Percentiles rank a stretch among this genome's conserved stretches.
Conservation (phyloP, 495 filamentous ascomycete species). For the Tuber aestivum region DNA sequence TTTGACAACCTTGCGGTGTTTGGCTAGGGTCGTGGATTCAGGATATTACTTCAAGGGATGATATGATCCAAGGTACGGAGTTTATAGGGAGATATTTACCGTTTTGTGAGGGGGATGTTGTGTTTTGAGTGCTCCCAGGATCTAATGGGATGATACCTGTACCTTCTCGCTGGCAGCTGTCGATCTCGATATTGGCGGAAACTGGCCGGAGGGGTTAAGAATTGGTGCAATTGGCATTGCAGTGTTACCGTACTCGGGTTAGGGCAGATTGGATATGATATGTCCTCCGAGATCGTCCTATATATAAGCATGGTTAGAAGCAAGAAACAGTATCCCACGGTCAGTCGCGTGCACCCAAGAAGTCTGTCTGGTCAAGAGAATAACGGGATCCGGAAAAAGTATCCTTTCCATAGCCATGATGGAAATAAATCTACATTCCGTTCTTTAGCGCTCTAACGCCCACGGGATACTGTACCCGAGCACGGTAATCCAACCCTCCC, state of each 20-base stretch:
- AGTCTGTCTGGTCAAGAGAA: no score
- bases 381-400: no score
- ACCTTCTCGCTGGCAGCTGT: background rate
- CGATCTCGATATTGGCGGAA: background rate
- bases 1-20: no score
- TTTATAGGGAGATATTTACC: background rate
- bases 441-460: no score
- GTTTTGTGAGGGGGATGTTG: background rate
- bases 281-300: background rate
- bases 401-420: no score
- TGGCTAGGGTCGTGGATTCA: background rate
- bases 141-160: background rate
- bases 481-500: no score
- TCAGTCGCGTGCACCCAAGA: no score
- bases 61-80: background rate
- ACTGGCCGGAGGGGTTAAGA: background rate
- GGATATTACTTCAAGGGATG: background rate
- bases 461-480: no score
- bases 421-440: no score
- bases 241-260: background rate
- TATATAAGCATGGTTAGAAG: background rate
- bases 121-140: background rate
- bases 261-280: background rate
- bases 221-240: background rate
- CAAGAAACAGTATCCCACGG: background rate